These are phyloP conservation scores for Malassezia equina DNA, from an alignment of 1,284 basidiomycete genomes.

Conservation along the genomic window DNA sequence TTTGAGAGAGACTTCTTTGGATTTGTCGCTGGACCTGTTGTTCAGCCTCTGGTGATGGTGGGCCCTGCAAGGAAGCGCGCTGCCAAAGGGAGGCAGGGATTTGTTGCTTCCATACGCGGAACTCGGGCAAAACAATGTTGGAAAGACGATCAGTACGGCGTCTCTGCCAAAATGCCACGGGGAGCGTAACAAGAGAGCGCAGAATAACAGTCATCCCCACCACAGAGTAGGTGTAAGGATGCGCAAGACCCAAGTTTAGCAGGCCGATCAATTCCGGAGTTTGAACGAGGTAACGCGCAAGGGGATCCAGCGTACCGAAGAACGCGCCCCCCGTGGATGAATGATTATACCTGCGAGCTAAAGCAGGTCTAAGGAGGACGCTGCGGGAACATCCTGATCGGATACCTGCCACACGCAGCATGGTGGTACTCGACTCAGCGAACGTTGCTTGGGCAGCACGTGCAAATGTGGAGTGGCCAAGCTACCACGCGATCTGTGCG, in stretches of 20 bases:
- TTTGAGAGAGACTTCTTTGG: constrained; percentile 21
- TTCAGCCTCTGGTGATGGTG: constrained; percentile 51
- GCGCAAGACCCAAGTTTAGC: constrained; percentile 14
- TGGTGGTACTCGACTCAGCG: neutral
- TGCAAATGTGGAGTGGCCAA: neutral
- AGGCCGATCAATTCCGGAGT: constrained; percentile 12
- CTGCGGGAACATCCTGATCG: neutral
- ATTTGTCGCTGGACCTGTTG: constrained; percentile 50
- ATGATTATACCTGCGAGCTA: neutral
- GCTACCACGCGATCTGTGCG: neutral
- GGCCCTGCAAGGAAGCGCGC: neutral
- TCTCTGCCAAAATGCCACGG: constrained; percentile 69
- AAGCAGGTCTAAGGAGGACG: neutral
- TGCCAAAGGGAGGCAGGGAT: constrained; percentile 46
- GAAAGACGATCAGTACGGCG: constrained; percentile 59
- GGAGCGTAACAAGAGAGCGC: constrained; percentile 61
- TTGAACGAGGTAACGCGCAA: constrained; percentile 4
- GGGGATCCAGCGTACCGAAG: constrained; percentile 2
- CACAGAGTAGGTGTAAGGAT: constrained; percentile 57
- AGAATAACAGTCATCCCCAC: constrained; percentile 62
- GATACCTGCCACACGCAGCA: neutral
- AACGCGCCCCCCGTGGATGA: neutral
- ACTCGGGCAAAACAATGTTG: constrained; percentile 60
- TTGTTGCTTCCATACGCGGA: constrained; percentile 54
- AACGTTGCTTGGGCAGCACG: neutral